Evolutionary conservation across 768 basidiomycete species (phyloP), one percentile per base, ranked within the genome.

Genomic region (Xerocomellus intermedius): DNA sequence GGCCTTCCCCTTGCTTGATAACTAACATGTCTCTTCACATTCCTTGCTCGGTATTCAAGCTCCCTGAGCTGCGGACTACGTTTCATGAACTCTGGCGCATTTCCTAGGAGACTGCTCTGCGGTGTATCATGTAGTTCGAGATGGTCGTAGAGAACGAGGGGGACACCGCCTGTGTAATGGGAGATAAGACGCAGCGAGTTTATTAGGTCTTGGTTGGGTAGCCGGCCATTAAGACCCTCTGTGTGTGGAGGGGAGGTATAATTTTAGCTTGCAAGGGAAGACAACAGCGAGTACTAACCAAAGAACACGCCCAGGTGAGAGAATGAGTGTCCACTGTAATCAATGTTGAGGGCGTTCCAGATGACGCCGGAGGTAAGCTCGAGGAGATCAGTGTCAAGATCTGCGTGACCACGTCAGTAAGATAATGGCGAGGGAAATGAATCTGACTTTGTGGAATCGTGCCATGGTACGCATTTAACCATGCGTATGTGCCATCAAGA

Each of bases 241-340:
- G 69, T 17, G 16, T 16, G 51, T 9, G 43, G 50, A 30, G 35
- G 36, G 33, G 30, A 39, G 46, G 28, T 10, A 3, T 53, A 36
- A 5, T 50, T 32, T 52, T 22, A 22, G 24, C 50, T 35, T 61
- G 56, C 8, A 54, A 54, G 39, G 46, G 28, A 10, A 28, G 22
- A 37, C n/a, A 30, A 28, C 35, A 10, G 48, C 1, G 28, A 47
- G n/a, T 48, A 42, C 85, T 51, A 17, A 94, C 96, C 96, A 70
- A 88, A 91, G 74, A 93, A 98, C 10, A 98, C 74, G n/a, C 97
- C 96, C 2, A 98, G 77, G 66, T 98, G 92, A 10, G 90, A 93
- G 73, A 98, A 96, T 0, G 95, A 98, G 71, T 99, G 96, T 0
- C 94, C 91, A 1, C 94, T 92, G 69, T 98, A 98, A 69, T 98